These are phyloP conservation scores for Carex myosuroides DNA, from an alignment of 176 grass and related monocot genomes.

Conservation along the genomic window DNA sequence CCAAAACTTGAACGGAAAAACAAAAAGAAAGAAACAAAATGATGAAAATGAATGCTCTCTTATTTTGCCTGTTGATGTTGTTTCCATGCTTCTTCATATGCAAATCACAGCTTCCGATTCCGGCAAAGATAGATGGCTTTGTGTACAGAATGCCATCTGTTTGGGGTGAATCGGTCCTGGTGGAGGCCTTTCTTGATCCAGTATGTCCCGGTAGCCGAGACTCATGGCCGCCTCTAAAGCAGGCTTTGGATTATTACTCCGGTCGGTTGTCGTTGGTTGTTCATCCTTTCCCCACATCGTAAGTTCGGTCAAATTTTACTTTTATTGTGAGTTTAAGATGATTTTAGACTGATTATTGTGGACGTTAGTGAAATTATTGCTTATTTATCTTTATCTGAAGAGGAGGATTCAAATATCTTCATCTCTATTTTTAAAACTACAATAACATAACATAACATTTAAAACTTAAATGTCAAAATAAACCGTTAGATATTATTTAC, in stretches of 20 bases:
- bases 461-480: no score
- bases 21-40: no score
- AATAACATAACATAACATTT: no score
- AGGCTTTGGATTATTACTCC: slow-evolving; percentile 44
- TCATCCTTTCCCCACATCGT: slow-evolving; percentile 77
- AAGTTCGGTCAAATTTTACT: slow-evolving; percentile 1
- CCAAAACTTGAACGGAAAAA: no score
- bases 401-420: no score
- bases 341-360: no score
- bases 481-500: no score
- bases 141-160: slow-evolving; percentile 38
- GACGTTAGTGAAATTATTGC: no score
- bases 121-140: slow-evolving; percentile 65
- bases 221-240: slow-evolving; percentile 58
- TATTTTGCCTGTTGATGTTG: not conserved
- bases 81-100: not conserved
- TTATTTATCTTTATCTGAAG: not conserved
- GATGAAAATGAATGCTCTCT: not conserved
- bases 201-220: slow-evolving; percentile 85
- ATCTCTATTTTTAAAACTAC: no score
- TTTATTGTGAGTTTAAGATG: not conserved
- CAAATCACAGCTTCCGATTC: slow-evolving; percentile 57
- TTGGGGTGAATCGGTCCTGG: slow-evolving; percentile 61
- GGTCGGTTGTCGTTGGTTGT: slow-evolving; percentile 42
- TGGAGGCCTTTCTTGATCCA: slow-evolving; percentile 81